Base-by-base conservation (phyloP, 2,329 filamentous ascomycete genomes). In the Capronia americana region DNA sequence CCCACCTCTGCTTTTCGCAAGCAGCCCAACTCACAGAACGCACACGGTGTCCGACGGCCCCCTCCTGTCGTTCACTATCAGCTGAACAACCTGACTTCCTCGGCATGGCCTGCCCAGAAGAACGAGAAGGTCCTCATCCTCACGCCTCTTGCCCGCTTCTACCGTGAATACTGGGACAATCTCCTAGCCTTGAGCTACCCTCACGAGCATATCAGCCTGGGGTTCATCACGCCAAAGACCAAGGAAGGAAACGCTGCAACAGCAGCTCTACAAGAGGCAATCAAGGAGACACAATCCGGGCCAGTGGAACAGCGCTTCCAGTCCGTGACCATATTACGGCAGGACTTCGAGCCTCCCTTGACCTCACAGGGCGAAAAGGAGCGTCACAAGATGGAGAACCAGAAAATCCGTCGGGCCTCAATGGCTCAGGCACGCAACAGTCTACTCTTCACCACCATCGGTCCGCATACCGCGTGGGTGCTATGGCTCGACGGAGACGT, bases 351-450 rank as follows among this genome's bases (percentile, higher is more conserved):
- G 63, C 88, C 90, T 10, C 91, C 93, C 0, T 79, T 97, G 32
- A 72, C 80, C 4, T 93, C 92, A 8, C 95, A 98, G 79, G 87
- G 89, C 72, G 95, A 99, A 80, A 84, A 86, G 65, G 93, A 97
- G 78, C 88, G 95, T 30, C 95, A 99, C 81, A 96, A 96, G 79
- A 88, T 97, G 81, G 83, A 88, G 68, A 93, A 96, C 75, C 95
- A 99, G 77, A 97, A 96, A 79, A 84, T 83, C 6, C 88, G 95
- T 12, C 87, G 95, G 41, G 90, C 92, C 50, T 90, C 92, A 67
- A 98, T 99, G 95, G 90, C 92, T 74, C 91, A 92, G 75, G 94
- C 95, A 44, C 89, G 95, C 70, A 99, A 99, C 77, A 96, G 92
- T 61, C 85, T 99, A 8, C 86, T 99, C 30, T 99, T 98, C 81